Base-by-base conservation (phyloP, 306 rosid genomes). In the Cucurbita ficifolia region DNA sequence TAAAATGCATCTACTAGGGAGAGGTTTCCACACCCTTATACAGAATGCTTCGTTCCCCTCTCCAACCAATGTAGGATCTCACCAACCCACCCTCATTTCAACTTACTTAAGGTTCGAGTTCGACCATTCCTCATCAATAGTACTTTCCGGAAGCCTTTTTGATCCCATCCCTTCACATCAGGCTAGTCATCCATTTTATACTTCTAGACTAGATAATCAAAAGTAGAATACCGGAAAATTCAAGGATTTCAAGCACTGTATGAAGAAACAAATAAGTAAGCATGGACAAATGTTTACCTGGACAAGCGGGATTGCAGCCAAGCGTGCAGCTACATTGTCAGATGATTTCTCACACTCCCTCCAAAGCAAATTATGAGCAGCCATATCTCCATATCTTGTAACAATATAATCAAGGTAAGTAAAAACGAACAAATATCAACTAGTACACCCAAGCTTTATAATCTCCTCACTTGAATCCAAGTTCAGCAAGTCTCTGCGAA, bases 281-380 rank as follows among this genome's bases (percentile, higher is more conserved):
- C 39, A 43, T 43, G 54, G 6, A 22, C 39, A 68, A 21, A 68
- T 13, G 1, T 61, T 43, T 69, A 93, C 98, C 90, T 94, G 98
- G 76, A 90, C 97, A 21, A 90, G 81, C 7, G 98, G 97, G 67
- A 94, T 90, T 16, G 87, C 86, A 14, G 97, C 98, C 86, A 94
- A 83, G 79, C 98, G 92, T 35, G 96, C 98, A 78, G 96, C 94
- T 17, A 94, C 95, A 79, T 80, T 86, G 59, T 86, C 92, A 36
- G 98, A 88, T 61, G 98, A 88, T 81, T 84, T 94, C 81, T 94
- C 98, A 81, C 98, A 94, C 77, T 87, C 97, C 78, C 89, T 86
- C 98, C 97, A 90, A 13, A 94, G 90, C 81, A 94, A 78, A 86
- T 89, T 94, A 84, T 94, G 97, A 69, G 97, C 97, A 29, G 96